Evolutionary conservation across 495 filamentous ascomycete species (phyloP).

Genomic region (Cetradonia linearis): DNA sequence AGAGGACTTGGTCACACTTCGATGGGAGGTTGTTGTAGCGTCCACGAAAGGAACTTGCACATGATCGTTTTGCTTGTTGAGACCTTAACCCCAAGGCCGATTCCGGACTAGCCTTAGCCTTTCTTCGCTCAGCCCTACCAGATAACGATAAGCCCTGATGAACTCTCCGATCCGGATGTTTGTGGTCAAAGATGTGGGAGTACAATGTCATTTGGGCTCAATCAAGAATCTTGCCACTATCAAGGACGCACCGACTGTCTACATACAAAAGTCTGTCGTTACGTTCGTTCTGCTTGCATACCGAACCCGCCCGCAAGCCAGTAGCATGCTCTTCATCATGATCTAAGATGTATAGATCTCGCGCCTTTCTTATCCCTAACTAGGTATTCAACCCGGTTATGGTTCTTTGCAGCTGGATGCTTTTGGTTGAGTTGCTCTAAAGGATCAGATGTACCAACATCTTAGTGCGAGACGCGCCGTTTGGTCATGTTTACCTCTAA

Average conservation of each 20-base stretch:
- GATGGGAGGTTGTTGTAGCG: neutral
- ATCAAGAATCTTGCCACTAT: too few relatives aligned
- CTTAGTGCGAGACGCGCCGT: neutral
- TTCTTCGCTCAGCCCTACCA: neutral
- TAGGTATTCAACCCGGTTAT: neutral
- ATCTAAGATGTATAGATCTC: neutral
- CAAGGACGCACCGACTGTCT: too few relatives aligned
- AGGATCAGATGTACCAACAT: neutral
- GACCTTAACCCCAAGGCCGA: neutral
- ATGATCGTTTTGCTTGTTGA: neutral
- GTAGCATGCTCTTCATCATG: neutral
- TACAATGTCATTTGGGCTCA: neutral
- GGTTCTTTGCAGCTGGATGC: neutral
- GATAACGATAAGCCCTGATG: slow-evolving; percentile 5
- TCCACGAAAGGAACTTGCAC: slow-evolving; percentile 4
- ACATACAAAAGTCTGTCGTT: too few relatives aligned
- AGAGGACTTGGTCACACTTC: slow-evolving; percentile 4
- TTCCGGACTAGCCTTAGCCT: neutral
- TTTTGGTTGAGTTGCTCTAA: neutral
- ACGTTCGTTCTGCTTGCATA: neutral
- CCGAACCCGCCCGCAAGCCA: neutral
- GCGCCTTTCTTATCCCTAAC: neutral
- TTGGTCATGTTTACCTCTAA: neutral
- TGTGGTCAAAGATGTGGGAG: too few relatives aligned
- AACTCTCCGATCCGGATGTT: neutral